These are phyloP conservation scores for Malus hybrid DNA, from an alignment of 331 rosid species.

Conservation along the genomic window DNA sequence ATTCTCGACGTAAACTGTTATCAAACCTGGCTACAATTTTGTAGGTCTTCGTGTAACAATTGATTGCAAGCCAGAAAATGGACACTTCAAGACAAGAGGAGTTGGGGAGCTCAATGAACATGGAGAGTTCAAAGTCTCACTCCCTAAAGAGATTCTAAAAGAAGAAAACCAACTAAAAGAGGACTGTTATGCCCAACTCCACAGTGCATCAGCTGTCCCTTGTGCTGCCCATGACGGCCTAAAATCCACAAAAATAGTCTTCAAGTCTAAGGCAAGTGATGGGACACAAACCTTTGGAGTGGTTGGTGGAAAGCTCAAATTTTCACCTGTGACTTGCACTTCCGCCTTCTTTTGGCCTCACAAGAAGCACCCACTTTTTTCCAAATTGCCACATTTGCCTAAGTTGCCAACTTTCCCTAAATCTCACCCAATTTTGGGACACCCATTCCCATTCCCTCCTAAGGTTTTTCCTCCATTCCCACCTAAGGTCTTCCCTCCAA, in stretches of 20 bases:
- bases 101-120: constrained; percentile 46
- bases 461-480: constrained; percentile 15
- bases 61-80: constrained; percentile 63
- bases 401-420: constrained; percentile 2
- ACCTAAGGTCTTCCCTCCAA: constrained; percentile 19
- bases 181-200: constrained; percentile 82
- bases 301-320: constrained; percentile 52
- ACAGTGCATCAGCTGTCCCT: constrained; percentile 54
- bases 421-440: constrained; percentile 5
- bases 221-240: constrained; percentile 60
- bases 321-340: constrained; percentile 60
- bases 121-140: constrained; percentile 62
- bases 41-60: constrained; percentile 64
- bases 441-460: constrained; percentile 14
- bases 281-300: constrained; percentile 46
- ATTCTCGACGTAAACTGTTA: not conserved
- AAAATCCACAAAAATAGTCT: constrained; percentile 40
- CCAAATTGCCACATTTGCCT: constrained; percentile 18
- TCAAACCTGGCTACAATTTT: not conserved
- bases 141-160: constrained; percentile 51
- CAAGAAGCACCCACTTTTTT: constrained; percentile 24
- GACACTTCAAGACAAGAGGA: constrained; percentile 55
- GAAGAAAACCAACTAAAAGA: constrained; percentile 43
- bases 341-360: constrained; percentile 59
- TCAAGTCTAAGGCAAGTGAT: constrained; percentile 32